phyloP scores from a whole-genome alignment of 331 rosid species.

The Ulmus americana region DNA sequence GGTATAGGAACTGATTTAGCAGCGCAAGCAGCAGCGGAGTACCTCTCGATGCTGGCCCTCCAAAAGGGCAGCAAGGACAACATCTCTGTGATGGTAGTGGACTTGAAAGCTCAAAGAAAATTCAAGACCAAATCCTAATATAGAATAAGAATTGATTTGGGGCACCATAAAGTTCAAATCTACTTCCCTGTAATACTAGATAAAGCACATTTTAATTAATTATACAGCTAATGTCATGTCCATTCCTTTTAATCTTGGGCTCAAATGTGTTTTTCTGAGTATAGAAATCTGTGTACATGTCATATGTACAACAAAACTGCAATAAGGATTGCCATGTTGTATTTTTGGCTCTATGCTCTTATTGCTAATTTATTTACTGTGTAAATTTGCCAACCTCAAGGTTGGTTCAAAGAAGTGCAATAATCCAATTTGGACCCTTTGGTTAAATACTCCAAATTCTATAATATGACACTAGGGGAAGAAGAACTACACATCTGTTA shows the following conservation, averaged over 20 bases:
- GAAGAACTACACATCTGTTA: no score
- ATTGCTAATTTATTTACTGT: neutral
- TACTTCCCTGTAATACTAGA: neutral
- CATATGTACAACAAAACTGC: slow-evolving; percentile 3
- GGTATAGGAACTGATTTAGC: slow-evolving; percentile 46
- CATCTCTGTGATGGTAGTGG: slow-evolving; percentile 52
- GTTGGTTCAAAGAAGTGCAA: neutral
- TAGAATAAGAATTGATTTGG: neutral
- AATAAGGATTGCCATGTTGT: slow-evolving; percentile 15
- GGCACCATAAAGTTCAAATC: neutral
- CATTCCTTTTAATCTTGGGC: slow-evolving; percentile 18
- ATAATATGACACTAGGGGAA: no score
- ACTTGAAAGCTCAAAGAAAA: slow-evolving; percentile 52
- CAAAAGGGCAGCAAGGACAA: slow-evolving; percentile 62
- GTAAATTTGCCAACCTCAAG: neutral
- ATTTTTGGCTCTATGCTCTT: slow-evolving; percentile 1
- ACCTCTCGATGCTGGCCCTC: slow-evolving; percentile 45
- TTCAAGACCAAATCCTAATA: slow-evolving; percentile 42
- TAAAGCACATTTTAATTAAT: neutral
- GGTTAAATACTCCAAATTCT: no score
- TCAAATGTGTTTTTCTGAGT: slow-evolving; percentile 13
- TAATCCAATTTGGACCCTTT: no score
- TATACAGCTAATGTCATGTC: slow-evolving; percentile 12
- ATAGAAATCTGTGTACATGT: slow-evolving; percentile 27
- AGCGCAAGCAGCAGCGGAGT: slow-evolving; percentile 52